Conservation (phyloP, 441 rosid species). For the Erysimum cheiri region DNA sequence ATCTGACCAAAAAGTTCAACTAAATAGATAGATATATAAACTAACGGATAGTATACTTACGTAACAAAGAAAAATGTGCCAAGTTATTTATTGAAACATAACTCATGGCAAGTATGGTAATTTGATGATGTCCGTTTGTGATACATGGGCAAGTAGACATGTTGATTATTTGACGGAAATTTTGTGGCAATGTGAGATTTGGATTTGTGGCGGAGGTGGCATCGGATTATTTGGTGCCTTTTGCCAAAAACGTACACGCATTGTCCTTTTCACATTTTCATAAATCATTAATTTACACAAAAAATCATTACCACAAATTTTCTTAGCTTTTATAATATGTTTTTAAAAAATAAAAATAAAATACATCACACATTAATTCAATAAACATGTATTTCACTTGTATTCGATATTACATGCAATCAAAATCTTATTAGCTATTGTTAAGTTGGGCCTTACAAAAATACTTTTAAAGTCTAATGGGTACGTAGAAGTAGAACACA, state of each 20-base stretch:
- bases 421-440: background rate
- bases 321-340: background rate
- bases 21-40: too few relatives aligned
- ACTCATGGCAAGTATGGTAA: background rate
- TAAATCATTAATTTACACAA: background rate
- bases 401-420: too few relatives aligned
- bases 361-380: background rate
- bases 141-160: background rate
- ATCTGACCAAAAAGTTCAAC: too few relatives aligned
- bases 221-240: background rate
- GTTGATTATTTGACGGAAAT: background rate
- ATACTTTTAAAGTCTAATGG: background rate
- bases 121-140: background rate
- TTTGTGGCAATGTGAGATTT: background rate
- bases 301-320: too few relatives aligned
- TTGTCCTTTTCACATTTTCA: background rate
- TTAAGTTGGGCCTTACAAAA: background rate
- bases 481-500: background rate
- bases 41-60: too few relatives aligned
- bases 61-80: too few relatives aligned
- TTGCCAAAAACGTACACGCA: background rate
- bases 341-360: too few relatives aligned
- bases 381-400: too few relatives aligned
- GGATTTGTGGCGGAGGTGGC: background rate
- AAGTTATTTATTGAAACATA: too few relatives aligned